These are phyloP conservation scores for Tylopilus rubrobrunneus DNA, from an alignment of 768 basidiomycete genomes.

Conservation along the genomic window DNA sequence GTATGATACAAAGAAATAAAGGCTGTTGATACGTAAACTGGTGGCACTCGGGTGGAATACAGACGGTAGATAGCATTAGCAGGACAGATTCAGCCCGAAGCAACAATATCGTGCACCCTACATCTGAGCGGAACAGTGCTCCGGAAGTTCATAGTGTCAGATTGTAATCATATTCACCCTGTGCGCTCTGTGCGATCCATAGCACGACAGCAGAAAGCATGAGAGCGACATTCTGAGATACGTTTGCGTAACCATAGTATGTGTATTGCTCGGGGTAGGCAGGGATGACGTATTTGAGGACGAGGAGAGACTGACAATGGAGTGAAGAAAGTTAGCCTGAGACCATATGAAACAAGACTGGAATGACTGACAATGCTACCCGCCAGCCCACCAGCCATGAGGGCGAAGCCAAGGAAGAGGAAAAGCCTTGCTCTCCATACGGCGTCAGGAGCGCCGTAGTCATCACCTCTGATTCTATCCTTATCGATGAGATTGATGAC, in stretches of 20 bases:
- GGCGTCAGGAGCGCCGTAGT: conserved; percentile 76
- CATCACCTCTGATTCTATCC: conserved; percentile 76
- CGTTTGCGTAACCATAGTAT: conserved; percentile 93
- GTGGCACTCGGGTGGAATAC: conserved; percentile 4
- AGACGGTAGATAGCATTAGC: conserved; percentile 9
- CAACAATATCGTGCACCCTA: conserved; percentile 1
- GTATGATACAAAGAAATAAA: background rate
- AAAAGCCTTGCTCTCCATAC: conserved; percentile 91
- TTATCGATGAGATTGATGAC: conserved; percentile 95
- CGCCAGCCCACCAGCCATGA: conserved; percentile 98
- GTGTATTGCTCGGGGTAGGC: conserved; percentile 70
- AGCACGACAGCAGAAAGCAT: conserved; percentile 85
- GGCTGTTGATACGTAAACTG: background rate
- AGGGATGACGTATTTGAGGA: conserved; percentile 85
- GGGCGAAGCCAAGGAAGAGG: conserved; percentile 91
- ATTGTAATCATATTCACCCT: conserved; percentile 91
- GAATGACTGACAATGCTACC: conserved; percentile 79
- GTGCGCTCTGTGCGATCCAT: conserved; percentile 86
- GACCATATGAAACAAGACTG: background rate
- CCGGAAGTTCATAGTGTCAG: conserved; percentile 52
- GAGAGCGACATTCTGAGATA: conserved; percentile 85
- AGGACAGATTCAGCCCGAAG: background rate
- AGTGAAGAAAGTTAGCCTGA: background rate
- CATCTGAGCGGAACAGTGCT: background rate
- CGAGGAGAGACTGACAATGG: conserved; percentile 64